These are phyloP conservation scores for Talaromyces sp. DNA, from an alignment of 2,329 filamentous ascomycete genomes.

Conservation along the genomic window DNA sequence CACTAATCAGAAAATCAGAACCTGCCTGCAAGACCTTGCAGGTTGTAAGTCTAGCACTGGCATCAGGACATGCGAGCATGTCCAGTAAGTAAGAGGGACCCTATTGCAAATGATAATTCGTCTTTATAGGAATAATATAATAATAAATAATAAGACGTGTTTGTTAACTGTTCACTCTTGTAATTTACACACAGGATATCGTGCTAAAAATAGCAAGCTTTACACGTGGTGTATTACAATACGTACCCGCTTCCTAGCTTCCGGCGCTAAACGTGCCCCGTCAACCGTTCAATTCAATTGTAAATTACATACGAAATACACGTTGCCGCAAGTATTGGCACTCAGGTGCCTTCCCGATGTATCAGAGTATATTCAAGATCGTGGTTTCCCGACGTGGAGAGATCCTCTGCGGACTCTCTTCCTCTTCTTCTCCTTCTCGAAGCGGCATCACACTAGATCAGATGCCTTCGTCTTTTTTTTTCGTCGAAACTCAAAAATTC, in stretches of 20 bases:
- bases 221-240: background rate
- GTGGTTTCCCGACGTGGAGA: too few relatives aligned
- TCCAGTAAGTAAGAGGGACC: background rate
- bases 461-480: too few relatives aligned
- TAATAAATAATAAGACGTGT: background rate
- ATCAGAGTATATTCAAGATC: too few relatives aligned
- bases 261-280: background rate
- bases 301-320: background rate
- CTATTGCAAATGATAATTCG: background rate
- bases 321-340: background rate
- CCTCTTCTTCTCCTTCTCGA: too few relatives aligned
- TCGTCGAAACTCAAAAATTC: too few relatives aligned
- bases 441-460: too few relatives aligned
- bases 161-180: background rate
- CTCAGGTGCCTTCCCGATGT: too few relatives aligned
- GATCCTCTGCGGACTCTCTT: too few relatives aligned
- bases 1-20: background rate
- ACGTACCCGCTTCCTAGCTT: background rate
- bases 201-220: background rate
- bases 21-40: background rate
- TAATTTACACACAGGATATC: too few relatives aligned
- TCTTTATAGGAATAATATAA: background rate
- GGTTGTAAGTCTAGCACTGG: background rate
- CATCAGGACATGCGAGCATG: background rate
- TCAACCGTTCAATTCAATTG: too few relatives aligned